phyloP scores from a whole-genome alignment of 1,284 basidiomycete species.

The Naganishia albida region DNA sequence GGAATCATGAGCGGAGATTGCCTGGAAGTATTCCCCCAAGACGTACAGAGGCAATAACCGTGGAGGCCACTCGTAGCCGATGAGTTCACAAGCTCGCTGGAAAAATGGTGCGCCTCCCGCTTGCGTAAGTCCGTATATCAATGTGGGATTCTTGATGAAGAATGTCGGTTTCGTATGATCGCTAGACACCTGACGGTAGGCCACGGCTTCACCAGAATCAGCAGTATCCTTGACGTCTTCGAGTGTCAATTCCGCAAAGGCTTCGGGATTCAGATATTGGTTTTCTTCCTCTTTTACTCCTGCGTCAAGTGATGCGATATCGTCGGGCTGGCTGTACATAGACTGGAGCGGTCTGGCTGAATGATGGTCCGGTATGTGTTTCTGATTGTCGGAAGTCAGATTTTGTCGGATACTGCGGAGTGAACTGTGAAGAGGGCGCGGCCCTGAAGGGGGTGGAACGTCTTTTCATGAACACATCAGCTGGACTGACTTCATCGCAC shows the following conservation, averaged over 20 bases:
- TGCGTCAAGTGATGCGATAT: conserved; percentile 5
- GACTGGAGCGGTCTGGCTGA: neutral
- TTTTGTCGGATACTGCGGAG: conserved; percentile 17
- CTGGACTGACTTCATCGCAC: too few species aligned
- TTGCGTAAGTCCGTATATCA: conserved; percentile 41
- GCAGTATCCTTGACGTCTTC: conserved; percentile 17
- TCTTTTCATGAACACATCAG: neutral
- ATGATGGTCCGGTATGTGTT: neutral
- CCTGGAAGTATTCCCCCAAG: conserved; percentile 21
- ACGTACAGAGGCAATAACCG: conserved; percentile 14
- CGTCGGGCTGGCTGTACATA: neutral
- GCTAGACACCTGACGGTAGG: conserved; percentile 44
- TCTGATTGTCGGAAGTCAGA: neutral
- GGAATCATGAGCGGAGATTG: neutral
- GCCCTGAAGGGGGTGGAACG: neutral
- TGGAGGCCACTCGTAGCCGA: conserved; percentile 25
- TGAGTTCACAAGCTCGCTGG: conserved; percentile 20
- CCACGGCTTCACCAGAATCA: conserved; percentile 22
- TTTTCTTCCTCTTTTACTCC: conserved; percentile 17
- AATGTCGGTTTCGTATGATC: conserved; percentile 41
- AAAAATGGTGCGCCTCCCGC: conserved; percentile 17
- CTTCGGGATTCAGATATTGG: conserved; percentile 15
- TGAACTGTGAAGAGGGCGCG: neutral
- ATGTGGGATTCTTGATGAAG: conserved; percentile 43
- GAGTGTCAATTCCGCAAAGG: conserved; percentile 11